A percentile compares a stretch with the other conserved stretches of the same genome.
These are phyloP conservation scores for Cornus kousa DNA, from an alignment of 148 eudicot genomes.

Conservation along the genomic window DNA sequence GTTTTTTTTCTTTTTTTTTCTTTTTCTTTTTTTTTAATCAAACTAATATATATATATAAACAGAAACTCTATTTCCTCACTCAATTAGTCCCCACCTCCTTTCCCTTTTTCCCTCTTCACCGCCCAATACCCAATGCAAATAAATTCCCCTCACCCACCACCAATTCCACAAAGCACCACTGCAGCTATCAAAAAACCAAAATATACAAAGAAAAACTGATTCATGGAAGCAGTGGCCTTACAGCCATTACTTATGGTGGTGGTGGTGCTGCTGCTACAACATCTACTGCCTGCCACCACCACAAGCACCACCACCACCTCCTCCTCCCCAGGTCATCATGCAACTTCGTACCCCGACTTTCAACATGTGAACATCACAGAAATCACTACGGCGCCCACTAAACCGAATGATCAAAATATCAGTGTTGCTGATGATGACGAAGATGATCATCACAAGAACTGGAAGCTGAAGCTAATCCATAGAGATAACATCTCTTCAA, in stretches of 20 bases:
- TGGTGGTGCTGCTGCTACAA: constrained; percentile 15
- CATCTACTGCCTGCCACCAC: not conserved
- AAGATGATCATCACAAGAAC: not conserved
- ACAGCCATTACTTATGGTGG: constrained; percentile 6
- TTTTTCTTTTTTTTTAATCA: not conserved
- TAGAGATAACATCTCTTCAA: constrained; percentile 43
- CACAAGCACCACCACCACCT: constrained; percentile 31
- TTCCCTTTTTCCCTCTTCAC: constrained; percentile 8
- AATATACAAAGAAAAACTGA: not conserved
- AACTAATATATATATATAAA: constrained; percentile 1
- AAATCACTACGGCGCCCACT: constrained; percentile 23
- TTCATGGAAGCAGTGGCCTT: not conserved
- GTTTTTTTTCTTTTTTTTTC: too few relatives aligned
- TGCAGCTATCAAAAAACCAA: not conserved
- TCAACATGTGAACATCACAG: constrained; percentile 52
- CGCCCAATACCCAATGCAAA: constrained; percentile 39
- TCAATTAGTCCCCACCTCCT: constrained; percentile 28
- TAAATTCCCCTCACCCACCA: constrained; percentile 34
- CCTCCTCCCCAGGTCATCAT: constrained; percentile 9
- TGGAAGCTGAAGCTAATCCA: constrained; percentile 56
- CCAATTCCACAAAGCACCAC: not conserved
- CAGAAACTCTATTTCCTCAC: constrained; percentile 20
- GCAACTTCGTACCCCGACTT: constrained; percentile 31
- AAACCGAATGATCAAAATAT: not conserved
- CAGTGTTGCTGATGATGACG: not conserved